A percentile compares a stretch with the other conserved stretches of the same genome.
phyloP scores from a whole-genome alignment of 2,329 filamentous ascomycete species.

The Fragosphaeria purpurea region DNA sequence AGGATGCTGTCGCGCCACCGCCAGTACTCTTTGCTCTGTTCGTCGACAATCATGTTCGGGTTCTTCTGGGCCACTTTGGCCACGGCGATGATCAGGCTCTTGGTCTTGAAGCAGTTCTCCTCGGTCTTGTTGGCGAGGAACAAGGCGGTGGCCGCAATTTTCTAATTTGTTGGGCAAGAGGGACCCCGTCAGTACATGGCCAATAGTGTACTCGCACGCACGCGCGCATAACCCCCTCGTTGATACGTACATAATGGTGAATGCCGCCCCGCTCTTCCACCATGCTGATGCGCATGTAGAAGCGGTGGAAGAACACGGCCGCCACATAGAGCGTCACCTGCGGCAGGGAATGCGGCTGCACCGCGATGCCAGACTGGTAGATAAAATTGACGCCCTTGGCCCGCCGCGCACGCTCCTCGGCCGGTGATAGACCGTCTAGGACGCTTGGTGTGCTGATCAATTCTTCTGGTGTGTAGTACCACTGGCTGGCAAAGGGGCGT shows the following conservation, averaged over 20 bases:
- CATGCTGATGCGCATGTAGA: slow-evolving; percentile 85
- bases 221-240: not conserved
- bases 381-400: slow-evolving; percentile 97
- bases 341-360: slow-evolving; percentile 58
- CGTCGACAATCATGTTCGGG: slow-evolving; percentile 77
- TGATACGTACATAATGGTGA: slow-evolving; percentile 72
- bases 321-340: slow-evolving; percentile 89
- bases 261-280: slow-evolving; percentile 65
- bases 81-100: slow-evolving; percentile 85
- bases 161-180: slow-evolving; percentile 30
- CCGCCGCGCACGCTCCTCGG: slow-evolving; percentile 69
- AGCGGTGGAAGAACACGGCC: slow-evolving; percentile 89
- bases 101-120: slow-evolving; percentile 93
- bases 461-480: slow-evolving; percentile 82
- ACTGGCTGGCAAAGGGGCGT: slow-evolving; percentile 49
- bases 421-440: slow-evolving; percentile 65
- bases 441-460: slow-evolving; percentile 74
- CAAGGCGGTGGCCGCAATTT: slow-evolving; percentile 78
- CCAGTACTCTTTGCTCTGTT: slow-evolving; percentile 98
- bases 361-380: slow-evolving; percentile 81
- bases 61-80: slow-evolving; percentile 95
- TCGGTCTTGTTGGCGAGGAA: slow-evolving; percentile 97
- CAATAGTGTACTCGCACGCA: no score
- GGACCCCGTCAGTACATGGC: not conserved
- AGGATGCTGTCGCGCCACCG: slow-evolving; percentile 92